Evolutionary conservation across 345 rosid genomes (phyloP).

Genomic region (Corymbia maculata): DNA sequence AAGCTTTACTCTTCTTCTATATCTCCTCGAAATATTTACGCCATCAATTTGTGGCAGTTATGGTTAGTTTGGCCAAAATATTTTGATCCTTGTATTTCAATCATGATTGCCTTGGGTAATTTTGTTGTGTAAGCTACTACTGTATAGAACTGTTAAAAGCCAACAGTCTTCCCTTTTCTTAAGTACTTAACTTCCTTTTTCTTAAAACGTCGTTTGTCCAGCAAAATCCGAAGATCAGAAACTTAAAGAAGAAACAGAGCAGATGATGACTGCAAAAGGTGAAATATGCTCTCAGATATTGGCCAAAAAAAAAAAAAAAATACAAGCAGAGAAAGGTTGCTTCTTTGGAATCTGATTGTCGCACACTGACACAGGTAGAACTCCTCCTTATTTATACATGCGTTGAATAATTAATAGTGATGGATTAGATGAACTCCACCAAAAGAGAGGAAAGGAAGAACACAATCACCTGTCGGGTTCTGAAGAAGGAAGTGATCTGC

Average conservation of each 20-base stretch:
- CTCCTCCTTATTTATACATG: neutral
- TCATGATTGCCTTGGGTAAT: neutral
- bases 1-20: neutral
- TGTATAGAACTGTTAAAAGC: neutral
- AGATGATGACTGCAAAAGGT: conserved; percentile 45
- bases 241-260: conserved; percentile 38
- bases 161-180: neutral
- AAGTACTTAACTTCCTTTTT: neutral
- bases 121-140: neutral
- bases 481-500: neutral
- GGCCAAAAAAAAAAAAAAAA: neutral
- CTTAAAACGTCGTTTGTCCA: conserved; percentile 3
- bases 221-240: conserved; percentile 34
- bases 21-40: neutral
- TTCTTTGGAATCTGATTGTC: conserved; percentile 48
- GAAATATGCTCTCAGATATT: conserved; percentile 45
- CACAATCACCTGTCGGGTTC: neutral
- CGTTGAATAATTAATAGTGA: neutral
- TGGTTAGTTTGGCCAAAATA: neutral
- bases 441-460: neutral
- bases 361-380: conserved; percentile 48
- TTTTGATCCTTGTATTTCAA: neutral
- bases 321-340: conserved; percentile 42
- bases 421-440: neutral
- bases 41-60: neutral